Evolutionary conservation across 1,139 yeast genomes (phyloP).

Genomic region (Citeromyces hawaiiensis): DNA sequence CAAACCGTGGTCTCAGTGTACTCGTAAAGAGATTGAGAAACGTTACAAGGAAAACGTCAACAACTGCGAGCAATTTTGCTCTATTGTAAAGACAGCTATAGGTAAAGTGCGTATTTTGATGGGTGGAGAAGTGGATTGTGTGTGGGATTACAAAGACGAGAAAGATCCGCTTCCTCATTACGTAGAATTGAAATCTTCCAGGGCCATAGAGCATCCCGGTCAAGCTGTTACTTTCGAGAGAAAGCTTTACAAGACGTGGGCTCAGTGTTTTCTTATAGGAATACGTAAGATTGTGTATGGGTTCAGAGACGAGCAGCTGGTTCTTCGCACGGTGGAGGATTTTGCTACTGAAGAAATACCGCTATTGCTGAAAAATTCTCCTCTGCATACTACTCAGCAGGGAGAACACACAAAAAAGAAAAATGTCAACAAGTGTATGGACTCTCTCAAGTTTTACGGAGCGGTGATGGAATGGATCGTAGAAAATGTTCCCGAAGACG

Average conservation of each 20-base stretch:
- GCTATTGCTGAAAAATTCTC: constrained; percentile 31
- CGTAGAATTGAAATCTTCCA: constrained; percentile 71
- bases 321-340: constrained; percentile 56
- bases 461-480: constrained; percentile 72
- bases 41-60: constrained; percentile 45
- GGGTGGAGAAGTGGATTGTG: constrained; percentile 90
- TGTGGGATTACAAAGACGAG: constrained; percentile 52
- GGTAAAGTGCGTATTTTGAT: constrained; percentile 57
- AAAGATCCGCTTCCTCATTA: constrained; percentile 55
- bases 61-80: constrained; percentile 64
- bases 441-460: constrained; percentile 75
- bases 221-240: constrained; percentile 53
- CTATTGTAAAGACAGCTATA: constrained; percentile 73
- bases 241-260: constrained; percentile 76
- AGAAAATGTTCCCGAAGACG: constrained; percentile 38
- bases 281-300: constrained; percentile 71
- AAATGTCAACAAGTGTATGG: constrained; percentile 51
- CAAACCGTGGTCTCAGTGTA: constrained; percentile 59
- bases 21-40: constrained; percentile 53
- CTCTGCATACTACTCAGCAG: constrained; percentile 12
- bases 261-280: constrained; percentile 84
- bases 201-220: constrained; percentile 34
- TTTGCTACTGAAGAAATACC: constrained; percentile 75
- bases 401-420: constrained; percentile 18
- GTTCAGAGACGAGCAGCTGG: constrained; percentile 62